Conservation (phyloP, 2,329 filamentous ascomycete species). For the Talaromyces sp. region DNA sequence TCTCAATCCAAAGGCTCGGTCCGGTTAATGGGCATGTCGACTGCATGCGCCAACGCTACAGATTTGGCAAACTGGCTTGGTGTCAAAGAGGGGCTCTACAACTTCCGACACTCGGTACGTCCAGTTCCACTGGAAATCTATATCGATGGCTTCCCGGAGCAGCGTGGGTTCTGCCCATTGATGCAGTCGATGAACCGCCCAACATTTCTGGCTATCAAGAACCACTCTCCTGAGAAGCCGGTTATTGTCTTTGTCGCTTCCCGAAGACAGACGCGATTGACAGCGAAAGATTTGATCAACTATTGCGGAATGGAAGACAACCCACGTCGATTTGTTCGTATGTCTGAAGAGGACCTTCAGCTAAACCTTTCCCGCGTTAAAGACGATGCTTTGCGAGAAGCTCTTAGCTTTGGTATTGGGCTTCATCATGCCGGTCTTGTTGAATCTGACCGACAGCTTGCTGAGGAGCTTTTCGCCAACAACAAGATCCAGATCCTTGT, state of each 20-base stretch:
- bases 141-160: slow-evolving; percentile 95
- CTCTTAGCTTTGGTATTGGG: slow-evolving; percentile 95
- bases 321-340: slow-evolving; percentile 82
- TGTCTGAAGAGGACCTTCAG: slow-evolving; percentile 91
- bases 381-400: slow-evolving; percentile 85
- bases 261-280: slow-evolving; percentile 86
- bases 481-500: slow-evolving; percentile 98
- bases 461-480: slow-evolving; percentile 91
- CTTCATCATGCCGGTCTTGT: slow-evolving; percentile 95
- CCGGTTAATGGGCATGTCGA: slow-evolving; percentile 95
- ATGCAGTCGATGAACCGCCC: slow-evolving; percentile 99
- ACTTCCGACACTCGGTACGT: slow-evolving; percentile 94
- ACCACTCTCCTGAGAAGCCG: slow-evolving; percentile 90
- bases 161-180: slow-evolving; percentile 88
- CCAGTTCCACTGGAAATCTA: slow-evolving; percentile 94
- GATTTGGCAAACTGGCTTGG: slow-evolving; percentile 96
- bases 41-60: slow-evolving; percentile 89
- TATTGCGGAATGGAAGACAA: slow-evolving; percentile 98
- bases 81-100: slow-evolving; percentile 92
- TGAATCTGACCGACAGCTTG: slow-evolving; percentile 83
- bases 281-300: slow-evolving; percentile 93
- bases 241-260: slow-evolving; percentile 98
- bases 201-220: slow-evolving; percentile 93
- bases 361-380: slow-evolving; percentile 85
- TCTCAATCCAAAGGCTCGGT: slow-evolving; percentile 87